Conservation (phyloP, 2,329 filamentous ascomycete species). For the Sporothrix brasiliensis region DNA sequence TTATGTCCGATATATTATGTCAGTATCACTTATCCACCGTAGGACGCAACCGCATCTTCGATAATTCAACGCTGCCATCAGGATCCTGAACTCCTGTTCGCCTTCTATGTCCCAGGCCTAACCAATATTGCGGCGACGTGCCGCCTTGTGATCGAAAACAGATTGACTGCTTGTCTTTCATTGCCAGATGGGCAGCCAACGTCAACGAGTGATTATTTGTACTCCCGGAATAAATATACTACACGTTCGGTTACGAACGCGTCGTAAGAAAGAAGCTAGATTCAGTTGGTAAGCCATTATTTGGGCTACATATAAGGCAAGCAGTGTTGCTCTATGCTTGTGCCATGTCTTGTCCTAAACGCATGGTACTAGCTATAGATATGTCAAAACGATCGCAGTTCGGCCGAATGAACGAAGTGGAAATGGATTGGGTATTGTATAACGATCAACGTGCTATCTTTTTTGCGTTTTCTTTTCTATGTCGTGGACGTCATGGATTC, state of each 20-base stretch:
- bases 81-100: not conserved
- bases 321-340: not conserved
- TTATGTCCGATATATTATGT: slow-evolving; percentile 1
- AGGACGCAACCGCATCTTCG: not conserved
- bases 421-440: not conserved
- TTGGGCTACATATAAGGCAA: not conserved
- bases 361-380: no score
- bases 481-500: slow-evolving; percentile 8
- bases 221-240: not conserved
- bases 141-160: not conserved
- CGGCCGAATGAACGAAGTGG: not conserved
- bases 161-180: not conserved
- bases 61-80: not conserved
- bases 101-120: not conserved
- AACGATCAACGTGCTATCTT: not conserved
- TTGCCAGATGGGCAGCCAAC: not conserved
- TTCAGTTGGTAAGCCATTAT: not conserved
- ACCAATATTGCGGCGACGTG: not conserved
- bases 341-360: not conserved
- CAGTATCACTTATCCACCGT: not conserved
- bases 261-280: not conserved
- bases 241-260: not conserved
- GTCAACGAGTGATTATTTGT: not conserved
- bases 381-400: not conserved
- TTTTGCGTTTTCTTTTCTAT: not conserved